These are phyloP conservation scores for Nicotiana attenuata DNA, from an alignment of 257 asterid species.

Conservation along the genomic window DNA sequence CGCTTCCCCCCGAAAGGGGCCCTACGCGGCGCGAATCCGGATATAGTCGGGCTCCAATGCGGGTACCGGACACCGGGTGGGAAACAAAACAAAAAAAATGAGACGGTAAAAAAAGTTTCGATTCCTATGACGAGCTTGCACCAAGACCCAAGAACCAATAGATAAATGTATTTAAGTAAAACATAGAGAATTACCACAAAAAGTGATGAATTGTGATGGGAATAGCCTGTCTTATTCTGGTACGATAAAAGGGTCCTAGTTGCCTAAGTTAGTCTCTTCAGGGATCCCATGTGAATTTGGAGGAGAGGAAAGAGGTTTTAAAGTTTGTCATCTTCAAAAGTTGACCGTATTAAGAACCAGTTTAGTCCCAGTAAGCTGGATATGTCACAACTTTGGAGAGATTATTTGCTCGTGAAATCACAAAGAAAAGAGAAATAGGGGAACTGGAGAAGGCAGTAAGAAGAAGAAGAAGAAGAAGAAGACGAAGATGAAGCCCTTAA, in stretches of 20 bases:
- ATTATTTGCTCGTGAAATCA: neutral
- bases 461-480: neutral
- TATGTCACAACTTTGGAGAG: neutral
- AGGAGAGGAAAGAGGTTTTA: neutral
- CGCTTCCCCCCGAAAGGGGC: too few species aligned
- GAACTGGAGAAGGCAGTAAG: neutral
- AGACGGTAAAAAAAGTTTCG: slow-evolving; percentile 13
- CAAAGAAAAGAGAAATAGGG: neutral
- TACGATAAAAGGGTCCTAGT: neutral
- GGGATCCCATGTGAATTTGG: slow-evolving; percentile 21
- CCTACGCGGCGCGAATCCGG: too few species aligned
- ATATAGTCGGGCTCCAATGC: too few species aligned
- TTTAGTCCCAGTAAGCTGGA: neutral
- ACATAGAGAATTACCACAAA: slow-evolving; percentile 28
- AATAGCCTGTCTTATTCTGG: neutral
- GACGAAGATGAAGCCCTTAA: neutral
- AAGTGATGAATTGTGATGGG: neutral
- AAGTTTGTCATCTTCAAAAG: neutral
- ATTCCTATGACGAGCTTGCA: slow-evolving; percentile 15
- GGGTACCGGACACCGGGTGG: too few species aligned
- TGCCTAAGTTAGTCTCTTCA: neutral
- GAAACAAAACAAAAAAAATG: too few species aligned
- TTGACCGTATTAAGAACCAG: neutral
- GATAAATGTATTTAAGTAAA: slow-evolving; percentile 24
- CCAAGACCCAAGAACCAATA: slow-evolving; percentile 18